phyloP scores from a whole-genome alignment of 1,139 yeast species.

The Saccharomyces hybrid region DNA sequence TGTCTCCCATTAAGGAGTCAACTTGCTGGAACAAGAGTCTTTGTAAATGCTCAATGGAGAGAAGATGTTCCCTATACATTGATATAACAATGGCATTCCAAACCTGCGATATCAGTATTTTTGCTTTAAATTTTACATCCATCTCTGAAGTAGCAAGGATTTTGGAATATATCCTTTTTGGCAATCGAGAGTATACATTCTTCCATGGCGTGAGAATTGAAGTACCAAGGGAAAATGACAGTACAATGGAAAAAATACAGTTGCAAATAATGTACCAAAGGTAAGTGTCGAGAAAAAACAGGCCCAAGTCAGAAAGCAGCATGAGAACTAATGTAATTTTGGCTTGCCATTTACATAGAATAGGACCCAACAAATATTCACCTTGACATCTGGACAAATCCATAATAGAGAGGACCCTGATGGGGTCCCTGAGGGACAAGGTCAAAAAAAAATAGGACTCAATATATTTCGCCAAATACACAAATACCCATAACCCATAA shows the following conservation, averaged over 20 bases:
- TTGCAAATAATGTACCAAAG: slow-evolving; percentile 84
- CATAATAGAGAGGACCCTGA: slow-evolving; percentile 60
- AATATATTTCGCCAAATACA: slow-evolving; percentile 62
- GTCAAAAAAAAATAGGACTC: slow-evolving; percentile 73
- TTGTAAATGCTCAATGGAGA: slow-evolving; percentile 66
- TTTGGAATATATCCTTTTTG: slow-evolving; percentile 64
- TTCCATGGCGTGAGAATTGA: slow-evolving; percentile 86
- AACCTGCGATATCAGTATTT: slow-evolving; percentile 52
- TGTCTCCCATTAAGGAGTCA: slow-evolving; percentile 34
- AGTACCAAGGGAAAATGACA: slow-evolving; percentile 70
- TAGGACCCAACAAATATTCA: slow-evolving; percentile 43
- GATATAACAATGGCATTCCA: slow-evolving; percentile 78
- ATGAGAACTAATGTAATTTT: slow-evolving; percentile 51
- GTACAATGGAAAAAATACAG: slow-evolving; percentile 58
- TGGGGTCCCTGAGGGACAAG: slow-evolving; percentile 77
- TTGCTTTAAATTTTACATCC: slow-evolving; percentile 44
- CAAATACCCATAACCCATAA: slow-evolving; percentile 56
- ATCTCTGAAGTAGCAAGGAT: slow-evolving; percentile 46
- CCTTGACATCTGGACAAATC: slow-evolving; percentile 56
- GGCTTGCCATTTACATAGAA: slow-evolving; percentile 57
- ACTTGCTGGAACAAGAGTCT: slow-evolving; percentile 50
- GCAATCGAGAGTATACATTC: slow-evolving; percentile 65
- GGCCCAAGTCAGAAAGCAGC: slow-evolving; percentile 56
- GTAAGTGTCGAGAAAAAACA: slow-evolving; percentile 83
- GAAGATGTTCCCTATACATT: slow-evolving; percentile 73